Evolutionary conservation across 169 alveolate species (phyloP).

Genomic region (Plasmodium coatneyi): DNA sequence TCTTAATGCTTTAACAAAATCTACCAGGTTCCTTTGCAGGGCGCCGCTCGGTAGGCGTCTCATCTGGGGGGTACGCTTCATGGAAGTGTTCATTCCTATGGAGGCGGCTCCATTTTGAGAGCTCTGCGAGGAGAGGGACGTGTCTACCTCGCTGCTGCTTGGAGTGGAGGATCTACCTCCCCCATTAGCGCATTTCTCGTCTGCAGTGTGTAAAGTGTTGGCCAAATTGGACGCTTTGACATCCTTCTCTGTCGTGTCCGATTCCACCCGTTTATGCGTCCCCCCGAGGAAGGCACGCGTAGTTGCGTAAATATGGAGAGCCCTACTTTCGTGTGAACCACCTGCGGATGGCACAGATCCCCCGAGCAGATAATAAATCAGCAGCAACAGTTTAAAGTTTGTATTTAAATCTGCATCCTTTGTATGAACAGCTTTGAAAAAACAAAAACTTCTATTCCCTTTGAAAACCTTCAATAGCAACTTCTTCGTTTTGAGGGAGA

Average conservation of each 20-base stretch:
- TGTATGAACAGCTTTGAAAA: neutral
- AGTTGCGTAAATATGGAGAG: neutral
- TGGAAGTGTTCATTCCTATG: neutral
- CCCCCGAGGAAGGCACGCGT: neutral
- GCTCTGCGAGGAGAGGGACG: neutral
- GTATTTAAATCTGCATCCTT: conserved; percentile 4
- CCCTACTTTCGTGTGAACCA: neutral
- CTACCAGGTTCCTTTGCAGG: neutral
- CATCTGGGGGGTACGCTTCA: neutral
- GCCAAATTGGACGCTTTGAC: neutral
- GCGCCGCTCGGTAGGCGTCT: neutral
- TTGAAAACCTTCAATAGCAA: conserved; percentile 23
- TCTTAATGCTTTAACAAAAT: neutral
- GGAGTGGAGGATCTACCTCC: neutral
- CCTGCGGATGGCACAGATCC: neutral
- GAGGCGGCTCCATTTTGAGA: neutral
- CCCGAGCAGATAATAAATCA: conserved; percentile 20
- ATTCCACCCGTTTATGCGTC: neutral
- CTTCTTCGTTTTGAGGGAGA: conserved; percentile 54
- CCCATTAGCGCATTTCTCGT: neutral
- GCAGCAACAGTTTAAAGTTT: conserved; percentile 7
- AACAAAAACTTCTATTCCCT: neutral
- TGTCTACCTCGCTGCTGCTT: neutral
- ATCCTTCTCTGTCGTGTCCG: neutral
- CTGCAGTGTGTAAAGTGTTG: neutral